These are phyloP conservation scores for Metarhizium album DNA, from an alignment of 2,329 filamentous ascomycete species.

Conservation along the genomic window DNA sequence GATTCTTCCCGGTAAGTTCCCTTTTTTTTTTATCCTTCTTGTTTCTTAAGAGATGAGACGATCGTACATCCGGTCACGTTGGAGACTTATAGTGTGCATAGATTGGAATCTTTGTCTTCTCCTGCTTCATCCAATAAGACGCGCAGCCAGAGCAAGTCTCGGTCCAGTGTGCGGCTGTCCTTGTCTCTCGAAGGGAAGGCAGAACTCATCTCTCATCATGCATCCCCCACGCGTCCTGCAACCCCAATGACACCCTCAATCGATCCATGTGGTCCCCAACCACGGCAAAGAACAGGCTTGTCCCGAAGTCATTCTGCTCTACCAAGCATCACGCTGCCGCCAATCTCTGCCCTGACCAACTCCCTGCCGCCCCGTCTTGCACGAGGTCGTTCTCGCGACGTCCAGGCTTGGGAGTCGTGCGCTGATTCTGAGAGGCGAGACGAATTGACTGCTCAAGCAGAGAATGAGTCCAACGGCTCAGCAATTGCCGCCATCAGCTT, in stretches of 20 bases:
- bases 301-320: slow-evolving; percentile 64
- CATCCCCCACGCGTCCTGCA: slow-evolving; percentile 50
- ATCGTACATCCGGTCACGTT: not conserved
- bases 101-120: slow-evolving; percentile 32
- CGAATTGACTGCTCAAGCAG: slow-evolving; percentile 68
- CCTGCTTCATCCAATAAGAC: slow-evolving; percentile 32
- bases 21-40: no score
- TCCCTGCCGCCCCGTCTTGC: slow-evolving; percentile 44
- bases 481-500: slow-evolving; percentile 74
- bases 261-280: slow-evolving; percentile 34
- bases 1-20: no score
- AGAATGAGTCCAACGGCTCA: slow-evolving; percentile 69
- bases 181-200: slow-evolving; percentile 85
- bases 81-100: slow-evolving; percentile 11
- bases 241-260: slow-evolving; percentile 35
- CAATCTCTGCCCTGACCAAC: slow-evolving; percentile 41
- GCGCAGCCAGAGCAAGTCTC: slow-evolving; percentile 23
- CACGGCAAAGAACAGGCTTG: slow-evolving; percentile 39
- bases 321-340: slow-evolving; percentile 44
- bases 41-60: no score
- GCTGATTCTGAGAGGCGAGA: slow-evolving; percentile 72
- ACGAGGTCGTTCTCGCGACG: slow-evolving; percentile 73
- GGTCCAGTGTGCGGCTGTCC: slow-evolving; percentile 60
- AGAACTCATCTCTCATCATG: slow-evolving; percentile 64
- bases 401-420: slow-evolving; percentile 83